Base-by-base conservation (phyloP, 2,329 filamentous ascomycete species). In the Botrytis elliptica region DNA sequence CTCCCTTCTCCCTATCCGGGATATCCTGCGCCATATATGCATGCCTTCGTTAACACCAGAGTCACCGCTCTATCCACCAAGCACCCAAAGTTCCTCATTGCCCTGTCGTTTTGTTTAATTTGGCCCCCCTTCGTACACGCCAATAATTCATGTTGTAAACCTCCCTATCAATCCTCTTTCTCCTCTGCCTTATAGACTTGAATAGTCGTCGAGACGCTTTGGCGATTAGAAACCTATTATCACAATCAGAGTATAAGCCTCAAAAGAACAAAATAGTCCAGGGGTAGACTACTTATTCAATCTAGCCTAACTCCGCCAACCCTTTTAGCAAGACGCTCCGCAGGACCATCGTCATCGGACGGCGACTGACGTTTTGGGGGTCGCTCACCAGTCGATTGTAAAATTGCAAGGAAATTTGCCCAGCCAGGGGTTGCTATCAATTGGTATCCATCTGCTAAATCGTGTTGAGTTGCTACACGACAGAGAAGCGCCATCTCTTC, bases 321-420 rank as follows among this genome's bases (percentile, higher is more conserved):
- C 84, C 87, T 85, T 85, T 90, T 90, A 89, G 88, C 86, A 86
- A 90, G 86, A 71, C 82, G 82, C 74, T 84, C 80, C 77, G 76
- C 80, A 74, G 72, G 74, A 59, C 79, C 77, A 74, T 75, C 78
- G 77, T 79, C 79, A 78, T 80, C 80, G 73, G 78, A 77, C 29
- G 80, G 80, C 59, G 81, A 82, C 84, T 85, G 83, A 81, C 89
- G 92, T 88, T 96, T 97, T 84, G 91, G 91, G 89, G 92, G 90
- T 90, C 92, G 92, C 93, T 97, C 95, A 97, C 95, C 94, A 88
- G 93, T 94, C 90, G 94, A 93, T 90, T 96, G 90, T 85, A 98
- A 89, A 83, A 99, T 97, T 83, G 93, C 92, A 84, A 95, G 88
- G 81, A 99, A 88, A 74, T 94, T 98, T 83, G 95, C 93, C 96